Conservation (phyloP, 1,139 yeast genomes). For the Scheffersomyces stambukii region DNA sequence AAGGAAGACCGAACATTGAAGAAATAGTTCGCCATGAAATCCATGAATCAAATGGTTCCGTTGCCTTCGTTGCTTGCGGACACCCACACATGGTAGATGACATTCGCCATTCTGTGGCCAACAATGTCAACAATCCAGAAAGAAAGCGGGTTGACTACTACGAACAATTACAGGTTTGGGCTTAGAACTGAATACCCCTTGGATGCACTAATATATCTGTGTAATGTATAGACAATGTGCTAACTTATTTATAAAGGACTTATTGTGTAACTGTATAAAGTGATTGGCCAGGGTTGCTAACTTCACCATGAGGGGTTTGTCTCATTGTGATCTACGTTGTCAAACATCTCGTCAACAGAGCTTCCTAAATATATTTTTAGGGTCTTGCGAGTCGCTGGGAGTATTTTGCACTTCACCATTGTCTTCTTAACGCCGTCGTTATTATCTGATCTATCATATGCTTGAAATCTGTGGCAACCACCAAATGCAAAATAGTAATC, state of each 20-base stretch:
- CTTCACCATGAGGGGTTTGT: no score
- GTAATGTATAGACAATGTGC: no score
- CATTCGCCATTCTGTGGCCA: constrained; percentile 33
- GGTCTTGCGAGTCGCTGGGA: constrained; percentile 67
- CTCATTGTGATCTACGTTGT: constrained; percentile 14
- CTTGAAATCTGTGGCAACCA: constrained; percentile 81
- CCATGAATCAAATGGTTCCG: constrained; percentile 26
- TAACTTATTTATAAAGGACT: no score
- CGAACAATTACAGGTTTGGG: constrained; percentile 41
- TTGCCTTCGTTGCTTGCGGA: constrained; percentile 50
- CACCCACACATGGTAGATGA: constrained; percentile 52
- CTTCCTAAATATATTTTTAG: constrained; percentile 60
- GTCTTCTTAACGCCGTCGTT: constrained; percentile 29
- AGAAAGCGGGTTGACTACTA: constrained; percentile 32
- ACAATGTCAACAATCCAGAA: constrained; percentile 19
- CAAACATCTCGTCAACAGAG: constrained; percentile 56
- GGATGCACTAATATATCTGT: no score
- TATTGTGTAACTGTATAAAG: no score
- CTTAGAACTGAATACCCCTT: no score
- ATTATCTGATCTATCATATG: constrained; percentile 48
- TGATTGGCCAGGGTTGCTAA: no score
- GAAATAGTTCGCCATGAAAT: constrained; percentile 23
- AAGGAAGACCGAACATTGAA: constrained; percentile 32
- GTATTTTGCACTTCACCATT: constrained; percentile 57
- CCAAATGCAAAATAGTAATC: constrained; percentile 76